Conservation (phyloP, 164 flowering plant genomes). For the Liriodendron chinense region DNA sequence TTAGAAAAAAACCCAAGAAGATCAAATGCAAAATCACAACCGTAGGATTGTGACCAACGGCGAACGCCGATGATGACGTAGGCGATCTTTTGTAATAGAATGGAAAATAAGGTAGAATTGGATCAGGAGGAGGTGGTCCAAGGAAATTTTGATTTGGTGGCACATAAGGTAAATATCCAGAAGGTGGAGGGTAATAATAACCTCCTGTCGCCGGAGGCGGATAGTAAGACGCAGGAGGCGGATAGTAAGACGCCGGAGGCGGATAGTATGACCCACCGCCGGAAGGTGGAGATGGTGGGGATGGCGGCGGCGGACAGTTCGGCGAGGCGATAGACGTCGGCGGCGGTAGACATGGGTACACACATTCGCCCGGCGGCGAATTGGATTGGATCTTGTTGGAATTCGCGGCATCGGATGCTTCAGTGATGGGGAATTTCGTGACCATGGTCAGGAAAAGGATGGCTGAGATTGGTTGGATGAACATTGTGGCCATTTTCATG, state of each 20-base stretch:
- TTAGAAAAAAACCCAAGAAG: background rate
- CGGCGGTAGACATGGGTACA: background rate
- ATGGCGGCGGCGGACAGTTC: background rate
- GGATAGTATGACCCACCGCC: background rate
- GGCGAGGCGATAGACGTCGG: background rate
- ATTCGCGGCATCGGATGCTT: background rate
- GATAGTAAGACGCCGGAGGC: no score
- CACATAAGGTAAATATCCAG: background rate
- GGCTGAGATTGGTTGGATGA: background rate
- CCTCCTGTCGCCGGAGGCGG: background rate
- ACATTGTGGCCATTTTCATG: background rate
- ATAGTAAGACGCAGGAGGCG: background rate
- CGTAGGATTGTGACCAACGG: background rate
- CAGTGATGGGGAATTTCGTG: background rate
- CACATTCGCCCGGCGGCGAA: background rate
- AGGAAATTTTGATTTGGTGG: background rate
- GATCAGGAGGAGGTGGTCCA: background rate
- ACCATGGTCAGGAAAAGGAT: background rate
- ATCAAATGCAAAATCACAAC: background rate
- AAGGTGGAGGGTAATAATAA: background rate
- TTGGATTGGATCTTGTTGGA: background rate
- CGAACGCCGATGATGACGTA: background rate
- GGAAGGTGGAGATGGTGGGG: background rate
- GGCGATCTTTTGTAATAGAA: background rate
- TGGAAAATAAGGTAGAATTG: background rate